Evolutionary conservation across 352 stramenopile species (phyloP), one percentile per base, ranked within the genome.

Genomic region (Phytophthora nicotianae): DNA sequence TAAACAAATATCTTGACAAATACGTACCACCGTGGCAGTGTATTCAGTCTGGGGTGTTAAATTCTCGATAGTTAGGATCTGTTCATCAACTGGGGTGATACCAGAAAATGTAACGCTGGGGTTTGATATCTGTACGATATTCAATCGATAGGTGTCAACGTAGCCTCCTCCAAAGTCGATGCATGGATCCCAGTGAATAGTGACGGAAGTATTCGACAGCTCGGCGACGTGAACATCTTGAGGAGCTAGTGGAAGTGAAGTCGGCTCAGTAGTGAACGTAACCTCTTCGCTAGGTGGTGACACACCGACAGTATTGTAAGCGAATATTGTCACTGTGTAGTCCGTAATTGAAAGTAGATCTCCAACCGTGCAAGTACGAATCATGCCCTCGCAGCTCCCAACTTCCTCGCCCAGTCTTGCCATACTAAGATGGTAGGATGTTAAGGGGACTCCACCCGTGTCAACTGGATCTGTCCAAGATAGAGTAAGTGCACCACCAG

Each of bases 401-500:
- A 81, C 60, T 38, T 81, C 54, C 0, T 10, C n/a, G 2, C 27
- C 54, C 2, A 49, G 41, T 5, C 51, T 49, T 6, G 26, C 65
- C 17, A 86, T 70, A 14, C 51, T 50, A 2, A 90, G 53, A 7
- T 26, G 23, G 37, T 84, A 88, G 0, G 67, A 79, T 11, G 58
- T 75, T n/a, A 90, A 52, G 1, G 78, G 68, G 9, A 74, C 35
- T 8, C 81, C 81, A 8, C 81, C 81, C 0, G 69, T 83, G 27
- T 90, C 81, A 0, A 90, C 62, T 0, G 81, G 78, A 26, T 85
- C 72, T 0, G 21, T 42, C 81, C 81, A 90, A 2, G 14, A 32
- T 1, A 90, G 20, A 6, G 42, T 49, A 42, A 87, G 61, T 0
- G 81, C 65, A 2, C 81, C 81, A 5, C 81, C 81, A 1, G 78